phyloP scores from a whole-genome alignment of 495 filamentous ascomycete genomes.

The Penicillium mononematosum region DNA sequence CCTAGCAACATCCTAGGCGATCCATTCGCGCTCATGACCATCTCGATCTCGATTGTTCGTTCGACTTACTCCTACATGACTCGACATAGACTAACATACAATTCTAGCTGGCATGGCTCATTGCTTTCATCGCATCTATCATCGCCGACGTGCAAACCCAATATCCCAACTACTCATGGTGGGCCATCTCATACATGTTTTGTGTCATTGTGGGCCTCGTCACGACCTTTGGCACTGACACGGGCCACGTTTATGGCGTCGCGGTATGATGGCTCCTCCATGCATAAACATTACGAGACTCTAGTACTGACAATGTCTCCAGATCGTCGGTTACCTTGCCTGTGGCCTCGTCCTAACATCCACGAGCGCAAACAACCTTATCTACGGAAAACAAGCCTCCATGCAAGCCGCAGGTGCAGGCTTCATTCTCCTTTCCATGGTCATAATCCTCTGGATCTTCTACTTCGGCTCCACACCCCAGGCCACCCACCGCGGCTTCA shows the following conservation, averaged over 20 bases:
- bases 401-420: conserved; percentile 88
- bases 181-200: conserved; percentile 80
- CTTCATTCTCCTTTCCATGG: conserved; percentile 93
- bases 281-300: too few relatives aligned
- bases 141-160: conserved; percentile 59
- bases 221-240: conserved; percentile 76
- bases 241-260: conserved; percentile 81
- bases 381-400: conserved; percentile 68
- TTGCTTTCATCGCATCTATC: conserved; percentile 82
- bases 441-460: conserved; percentile 96
- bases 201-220: conserved; percentile 77
- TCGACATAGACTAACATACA: not conserved
- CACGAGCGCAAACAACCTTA: conserved; percentile 74
- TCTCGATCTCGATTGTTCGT: conserved; percentile 87
- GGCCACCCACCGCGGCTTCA: conserved; percentile 82
- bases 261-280: conserved; percentile 55
- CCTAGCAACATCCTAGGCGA: conserved; percentile 90
- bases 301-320: conserved; percentile 18
- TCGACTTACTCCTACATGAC: not conserved
- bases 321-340: conserved; percentile 82
- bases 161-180: conserved; percentile 90
- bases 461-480: conserved; percentile 94
- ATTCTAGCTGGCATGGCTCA: conserved; percentile 85
- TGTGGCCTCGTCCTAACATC: conserved; percentile 80
- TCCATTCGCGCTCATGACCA: conserved; percentile 91